Evolutionary conservation across 2,329 filamentous ascomycete species (phyloP).

Genomic region (Pseudogymnoascus sp.): DNA sequence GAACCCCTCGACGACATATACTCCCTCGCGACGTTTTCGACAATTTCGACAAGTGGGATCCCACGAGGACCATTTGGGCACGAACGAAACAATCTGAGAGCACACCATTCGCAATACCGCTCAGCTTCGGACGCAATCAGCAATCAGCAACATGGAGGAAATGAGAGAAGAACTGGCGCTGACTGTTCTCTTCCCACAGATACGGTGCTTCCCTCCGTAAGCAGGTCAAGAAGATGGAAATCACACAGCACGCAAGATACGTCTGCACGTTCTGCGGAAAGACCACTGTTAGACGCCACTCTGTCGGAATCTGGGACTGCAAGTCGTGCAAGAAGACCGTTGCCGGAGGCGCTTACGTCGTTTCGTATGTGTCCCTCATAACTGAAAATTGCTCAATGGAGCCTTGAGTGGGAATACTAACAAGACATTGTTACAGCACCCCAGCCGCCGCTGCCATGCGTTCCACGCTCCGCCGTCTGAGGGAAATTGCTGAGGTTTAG

Average conservation of each 20-base stretch:
- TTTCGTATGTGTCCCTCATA: constrained; percentile 68
- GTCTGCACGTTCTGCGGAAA: constrained; percentile 99
- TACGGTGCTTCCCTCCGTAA: constrained; percentile 99
- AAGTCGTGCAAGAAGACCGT: constrained; percentile 89
- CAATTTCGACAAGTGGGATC: constrained; percentile 9
- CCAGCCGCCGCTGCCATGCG: constrained; percentile 88
- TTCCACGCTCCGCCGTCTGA: constrained; percentile 93
- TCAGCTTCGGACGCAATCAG: not conserved
- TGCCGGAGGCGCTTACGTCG: constrained; percentile 87
- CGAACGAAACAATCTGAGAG: not conserved
- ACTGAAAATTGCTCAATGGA: not conserved
- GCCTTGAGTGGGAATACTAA: not conserved
- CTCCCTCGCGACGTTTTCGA: constrained; percentile 11
- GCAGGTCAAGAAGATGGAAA: constrained; percentile 99
- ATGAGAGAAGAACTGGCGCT: constrained; percentile 1
- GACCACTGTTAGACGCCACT: constrained; percentile 82
- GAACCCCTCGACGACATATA: constrained; percentile 20
- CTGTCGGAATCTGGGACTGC: constrained; percentile 97
- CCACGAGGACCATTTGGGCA: constrained; percentile 10
- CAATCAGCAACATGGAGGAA: not conserved
- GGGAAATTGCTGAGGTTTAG: constrained; percentile 95
- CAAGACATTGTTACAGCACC: constrained; percentile 49
- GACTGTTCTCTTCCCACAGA: constrained; percentile 40
- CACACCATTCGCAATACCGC: not conserved
- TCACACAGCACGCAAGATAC: constrained; percentile 96